Evolutionary conservation across 116 monocot species (phyloP).

Genomic region (Papilionanthe hybrid): DNA sequence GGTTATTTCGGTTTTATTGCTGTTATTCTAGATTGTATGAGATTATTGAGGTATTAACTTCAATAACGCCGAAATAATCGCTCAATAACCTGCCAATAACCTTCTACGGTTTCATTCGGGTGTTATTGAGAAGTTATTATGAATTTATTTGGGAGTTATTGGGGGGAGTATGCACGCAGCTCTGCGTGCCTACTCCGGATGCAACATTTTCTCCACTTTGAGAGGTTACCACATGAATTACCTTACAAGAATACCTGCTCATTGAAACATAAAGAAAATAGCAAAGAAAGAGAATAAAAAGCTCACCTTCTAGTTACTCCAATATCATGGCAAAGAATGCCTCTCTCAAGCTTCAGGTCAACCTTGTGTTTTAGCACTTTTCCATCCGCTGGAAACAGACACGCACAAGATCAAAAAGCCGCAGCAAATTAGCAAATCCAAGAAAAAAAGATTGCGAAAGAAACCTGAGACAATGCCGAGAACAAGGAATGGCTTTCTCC

Average conservation of each 20-base stretch:
- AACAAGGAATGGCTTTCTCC: constrained; percentile 31
- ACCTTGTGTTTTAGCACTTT: constrained; percentile 40
- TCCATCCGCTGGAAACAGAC: constrained; percentile 44
- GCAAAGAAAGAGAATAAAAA: not conserved
- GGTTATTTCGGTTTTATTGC: too few species aligned
- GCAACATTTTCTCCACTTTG: too few species aligned
- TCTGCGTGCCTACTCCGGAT: too few species aligned
- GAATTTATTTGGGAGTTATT: too few species aligned
- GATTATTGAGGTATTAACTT: too few species aligned
- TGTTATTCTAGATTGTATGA: too few species aligned
- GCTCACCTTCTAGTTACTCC: constrained; percentile 48
- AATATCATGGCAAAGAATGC: constrained; percentile 40
- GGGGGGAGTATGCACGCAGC: too few species aligned
- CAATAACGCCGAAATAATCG: too few species aligned
- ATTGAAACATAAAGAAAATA: not conserved
- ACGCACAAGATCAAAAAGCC: not conserved
- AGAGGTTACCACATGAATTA: not conserved
- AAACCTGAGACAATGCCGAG: constrained; percentile 53
- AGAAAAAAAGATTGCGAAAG: not conserved
- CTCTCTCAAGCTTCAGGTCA: constrained; percentile 37
- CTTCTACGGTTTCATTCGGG: too few species aligned
- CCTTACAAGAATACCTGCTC: not conserved
- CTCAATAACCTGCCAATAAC: too few species aligned
- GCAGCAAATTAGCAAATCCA: not conserved
- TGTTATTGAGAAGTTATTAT: too few species aligned